Percentiles rank a stretch among this genome's conserved stretches.
These are phyloP conservation scores for Microbotryomycetes sp. DNA, from an alignment of 1,284 basidiomycete species.

Conservation along the genomic window DNA sequence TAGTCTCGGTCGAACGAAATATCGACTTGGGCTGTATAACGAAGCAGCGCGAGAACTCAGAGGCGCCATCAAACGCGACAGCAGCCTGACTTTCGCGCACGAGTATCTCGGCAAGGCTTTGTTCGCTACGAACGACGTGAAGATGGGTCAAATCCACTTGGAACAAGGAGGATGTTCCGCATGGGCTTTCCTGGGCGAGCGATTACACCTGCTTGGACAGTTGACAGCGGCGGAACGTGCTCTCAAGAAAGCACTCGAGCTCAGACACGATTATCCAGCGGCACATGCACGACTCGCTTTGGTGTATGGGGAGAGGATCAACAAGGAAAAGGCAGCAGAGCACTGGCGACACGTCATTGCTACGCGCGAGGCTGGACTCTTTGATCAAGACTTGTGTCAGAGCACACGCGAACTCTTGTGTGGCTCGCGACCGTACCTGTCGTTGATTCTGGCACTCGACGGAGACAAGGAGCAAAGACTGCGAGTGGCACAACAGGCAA, in stretches of 20 bases:
- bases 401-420: background rate
- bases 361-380: slow-evolving; percentile 4
- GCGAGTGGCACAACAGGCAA: background rate
- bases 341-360: slow-evolving; percentile 1
- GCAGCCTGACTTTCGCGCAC: slow-evolving; percentile 9
- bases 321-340: background rate
- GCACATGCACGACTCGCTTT: slow-evolving; percentile 23
- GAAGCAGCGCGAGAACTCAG: slow-evolving; percentile 6
- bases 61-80: slow-evolving; percentile 10
- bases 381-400: slow-evolving; percentile 1
- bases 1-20: slow-evolving; percentile 12
- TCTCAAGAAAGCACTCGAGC: slow-evolving; percentile 5
- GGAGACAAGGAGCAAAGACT: background rate
- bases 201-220: slow-evolving; percentile 1
- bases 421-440: background rate
- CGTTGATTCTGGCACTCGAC: background rate
- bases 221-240: background rate
- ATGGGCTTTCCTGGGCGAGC: slow-evolving; percentile 23
- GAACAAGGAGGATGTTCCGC: background rate
- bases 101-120: slow-evolving; percentile 26
- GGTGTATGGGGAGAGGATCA: slow-evolving; percentile 20
- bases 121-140: background rate
- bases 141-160: slow-evolving; percentile 12
- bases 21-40: slow-evolving; percentile 3
- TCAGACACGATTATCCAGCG: slow-evolving; percentile 18